Evolutionary conservation across 352 stramenopile genomes (phyloP).

Genomic region (Phytophthora sojae): DNA sequence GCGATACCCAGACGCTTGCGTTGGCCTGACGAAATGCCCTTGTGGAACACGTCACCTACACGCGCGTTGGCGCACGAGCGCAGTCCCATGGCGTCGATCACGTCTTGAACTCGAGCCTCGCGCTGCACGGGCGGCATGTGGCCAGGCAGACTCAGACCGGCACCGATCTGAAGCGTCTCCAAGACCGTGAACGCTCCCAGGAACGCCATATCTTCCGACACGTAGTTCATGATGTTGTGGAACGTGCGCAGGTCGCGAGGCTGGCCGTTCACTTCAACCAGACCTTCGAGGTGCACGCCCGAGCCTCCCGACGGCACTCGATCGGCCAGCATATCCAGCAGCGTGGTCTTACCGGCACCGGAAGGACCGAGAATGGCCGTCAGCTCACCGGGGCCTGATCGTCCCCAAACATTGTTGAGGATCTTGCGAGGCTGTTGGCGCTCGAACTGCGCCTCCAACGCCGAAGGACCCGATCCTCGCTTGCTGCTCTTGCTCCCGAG

Average conservation of each 20-base stretch:
- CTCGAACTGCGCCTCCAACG: conserved; percentile 42
- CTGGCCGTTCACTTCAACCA: conserved; percentile 69
- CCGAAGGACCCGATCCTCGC: conserved; percentile 31
- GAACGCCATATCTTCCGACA: conserved; percentile 71
- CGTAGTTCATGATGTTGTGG: conserved; percentile 75
- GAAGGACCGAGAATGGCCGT: conserved; percentile 79
- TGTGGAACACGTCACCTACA: conserved; percentile 89
- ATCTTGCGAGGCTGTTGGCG: conserved; percentile 58
- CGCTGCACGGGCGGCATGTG: conserved; percentile 55
- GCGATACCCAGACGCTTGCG: conserved; percentile 94
- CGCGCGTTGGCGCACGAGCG: conserved; percentile 64
- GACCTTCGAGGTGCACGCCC: conserved; percentile 51
- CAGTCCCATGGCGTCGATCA: conserved; percentile 81
- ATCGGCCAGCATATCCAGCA: conserved; percentile 75
- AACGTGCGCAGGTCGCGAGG: conserved; percentile 53
- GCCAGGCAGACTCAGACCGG: conserved; percentile 57
- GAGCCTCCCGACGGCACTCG: conserved; percentile 45
- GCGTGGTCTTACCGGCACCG: conserved; percentile 69
- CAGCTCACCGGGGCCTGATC: conserved; percentile 66
- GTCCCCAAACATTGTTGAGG: conserved; percentile 71
- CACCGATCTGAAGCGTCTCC: conserved; percentile 79
- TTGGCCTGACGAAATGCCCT: conserved; percentile 90
- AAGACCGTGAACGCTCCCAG: conserved; percentile 77
- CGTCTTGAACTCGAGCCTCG: conserved; percentile 69
- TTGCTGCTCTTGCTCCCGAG: conserved; percentile 31